Conservation (phyloP, 805 yeast species). For the Saccharomycopsis sp. region DNA sequence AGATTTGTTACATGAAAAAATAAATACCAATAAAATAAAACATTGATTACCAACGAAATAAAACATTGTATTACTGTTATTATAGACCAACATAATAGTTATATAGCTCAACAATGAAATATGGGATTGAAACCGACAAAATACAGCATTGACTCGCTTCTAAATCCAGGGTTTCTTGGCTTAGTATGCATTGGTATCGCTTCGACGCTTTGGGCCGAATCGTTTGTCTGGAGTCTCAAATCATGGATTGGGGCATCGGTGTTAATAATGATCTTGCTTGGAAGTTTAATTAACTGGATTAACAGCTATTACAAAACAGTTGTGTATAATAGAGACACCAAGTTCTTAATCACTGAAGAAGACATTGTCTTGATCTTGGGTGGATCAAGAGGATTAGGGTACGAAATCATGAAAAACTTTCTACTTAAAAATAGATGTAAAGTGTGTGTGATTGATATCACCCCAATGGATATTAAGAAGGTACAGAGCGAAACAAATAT, state of each 20-base stretch:
- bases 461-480: not conserved
- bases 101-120: too few species aligned
- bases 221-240: not conserved
- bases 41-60: not conserved
- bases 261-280: not conserved
- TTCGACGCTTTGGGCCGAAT: not conserved
- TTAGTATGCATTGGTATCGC: not conserved
- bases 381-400: constrained; percentile 40
- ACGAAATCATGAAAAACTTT: constrained; percentile 28
- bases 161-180: not conserved
- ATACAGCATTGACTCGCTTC: not conserved
- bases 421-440: constrained; percentile 23
- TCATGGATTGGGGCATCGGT: not conserved
- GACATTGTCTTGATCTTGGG: constrained; percentile 33
- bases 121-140: not conserved
- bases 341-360: not conserved
- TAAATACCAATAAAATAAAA: not conserved
- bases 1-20: too few species aligned
- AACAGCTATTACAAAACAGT: not conserved
- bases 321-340: not conserved
- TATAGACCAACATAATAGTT: too few species aligned
- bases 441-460: constrained; percentile 26
- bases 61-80: too few species aligned
- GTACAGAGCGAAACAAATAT: not conserved
- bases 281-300: not conserved